Evolutionary conservation across 257 asterid genomes (phyloP).

Genomic region (Solanum microdontum): DNA sequence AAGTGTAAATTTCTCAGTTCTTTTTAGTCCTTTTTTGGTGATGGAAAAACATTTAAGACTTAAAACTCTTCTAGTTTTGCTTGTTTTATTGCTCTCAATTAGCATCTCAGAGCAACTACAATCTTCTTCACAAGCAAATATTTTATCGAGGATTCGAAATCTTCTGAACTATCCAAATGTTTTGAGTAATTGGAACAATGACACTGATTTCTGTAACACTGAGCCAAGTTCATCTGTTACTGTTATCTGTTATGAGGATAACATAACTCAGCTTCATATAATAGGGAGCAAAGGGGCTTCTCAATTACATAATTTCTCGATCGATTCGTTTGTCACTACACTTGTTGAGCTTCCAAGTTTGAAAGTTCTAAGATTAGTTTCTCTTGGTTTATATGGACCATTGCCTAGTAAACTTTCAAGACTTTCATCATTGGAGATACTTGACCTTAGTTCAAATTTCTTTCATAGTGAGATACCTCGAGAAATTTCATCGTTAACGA

Average conservation of each 20-base stretch:
- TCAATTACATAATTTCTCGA: conserved; percentile 44
- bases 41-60: background rate
- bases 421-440: conserved; percentile 57
- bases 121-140: conserved; percentile 38
- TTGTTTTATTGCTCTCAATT: conserved; percentile 19
- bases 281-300: conserved; percentile 27
- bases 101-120: conserved; percentile 30
- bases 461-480: conserved; percentile 40
- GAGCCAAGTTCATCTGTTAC: conserved; percentile 44
- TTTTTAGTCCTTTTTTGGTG: background rate
- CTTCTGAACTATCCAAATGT: conserved; percentile 42
- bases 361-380: conserved; percentile 69
- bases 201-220: conserved; percentile 48
- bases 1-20: background rate
- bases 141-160: conserved; percentile 37
- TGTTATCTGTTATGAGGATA: conserved; percentile 53
- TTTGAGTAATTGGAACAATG: conserved; percentile 28
- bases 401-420: conserved; percentile 37
- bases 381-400: conserved; percentile 77
- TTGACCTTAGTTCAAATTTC: conserved; percentile 69
- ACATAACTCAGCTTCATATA: conserved; percentile 73
- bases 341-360: conserved; percentile 43
- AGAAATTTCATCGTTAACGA: conserved; percentile 30
- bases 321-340: conserved; percentile 44
- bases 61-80: background rate